Percentiles rank a stretch among this genome's conserved stretches.
These are phyloP conservation scores for Bidens hawaiensis DNA, from an alignment of 140 eudicot species.

Conservation along the genomic window DNA sequence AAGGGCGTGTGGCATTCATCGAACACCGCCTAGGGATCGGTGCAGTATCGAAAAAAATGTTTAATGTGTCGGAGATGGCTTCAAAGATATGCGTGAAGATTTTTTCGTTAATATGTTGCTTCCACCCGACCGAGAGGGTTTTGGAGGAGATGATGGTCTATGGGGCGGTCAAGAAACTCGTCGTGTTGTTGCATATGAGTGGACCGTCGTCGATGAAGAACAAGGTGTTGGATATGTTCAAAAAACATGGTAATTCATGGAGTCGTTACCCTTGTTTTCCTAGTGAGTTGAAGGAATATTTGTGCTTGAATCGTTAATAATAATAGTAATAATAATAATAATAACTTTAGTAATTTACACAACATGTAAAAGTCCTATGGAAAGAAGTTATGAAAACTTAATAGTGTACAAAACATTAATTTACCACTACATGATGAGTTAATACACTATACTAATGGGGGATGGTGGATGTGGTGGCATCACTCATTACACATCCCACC, in stretches of 20 bases:
- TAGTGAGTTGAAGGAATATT: constrained; percentile 43
- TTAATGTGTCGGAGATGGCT: constrained; percentile 43
- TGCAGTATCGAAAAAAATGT: constrained; percentile 52
- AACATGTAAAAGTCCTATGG: not conserved
- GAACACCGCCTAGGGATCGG: constrained; percentile 64
- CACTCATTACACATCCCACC: too few relatives aligned
- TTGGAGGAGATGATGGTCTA: constrained; percentile 65
- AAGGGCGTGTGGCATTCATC: constrained; percentile 63
- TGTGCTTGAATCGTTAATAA: constrained; percentile 19
- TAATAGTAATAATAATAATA: not conserved
- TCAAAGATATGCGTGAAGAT: constrained; percentile 65
- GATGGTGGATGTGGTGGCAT: too few relatives aligned
- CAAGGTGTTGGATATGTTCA: constrained; percentile 51
- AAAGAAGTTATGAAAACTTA: not conserved
- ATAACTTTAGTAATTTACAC: constrained; percentile 15
- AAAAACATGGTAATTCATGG: constrained; percentile 53
- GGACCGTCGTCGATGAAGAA: constrained; percentile 57
- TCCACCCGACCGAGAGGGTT: constrained; percentile 61
- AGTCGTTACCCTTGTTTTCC: constrained; percentile 70
- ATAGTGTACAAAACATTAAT: not conserved
- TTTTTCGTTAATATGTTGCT: constrained; percentile 49
- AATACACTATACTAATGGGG: too few relatives aligned
- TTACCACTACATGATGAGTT: not conserved
- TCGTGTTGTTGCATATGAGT: constrained; percentile 54
- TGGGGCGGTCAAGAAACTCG: constrained; percentile 64